Base-by-base conservation (phyloP, 148 eudicot species). In the Cornus kousa region DNA sequence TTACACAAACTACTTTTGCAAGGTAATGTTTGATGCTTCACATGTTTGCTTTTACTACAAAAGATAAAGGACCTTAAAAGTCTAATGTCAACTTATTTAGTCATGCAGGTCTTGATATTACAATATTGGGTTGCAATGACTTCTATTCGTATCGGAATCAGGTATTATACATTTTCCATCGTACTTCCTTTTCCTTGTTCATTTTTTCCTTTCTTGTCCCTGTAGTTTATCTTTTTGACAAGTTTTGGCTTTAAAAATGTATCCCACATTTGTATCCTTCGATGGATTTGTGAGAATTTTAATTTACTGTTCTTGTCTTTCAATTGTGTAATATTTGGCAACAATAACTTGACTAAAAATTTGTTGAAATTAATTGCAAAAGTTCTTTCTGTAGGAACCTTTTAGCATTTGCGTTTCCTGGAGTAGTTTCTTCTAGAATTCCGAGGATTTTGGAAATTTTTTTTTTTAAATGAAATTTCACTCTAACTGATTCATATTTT, bases 31-130 rank as follows among this genome's bases (percentile, higher is more conserved):
- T 82, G 17, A 71, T 48, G 2, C 35, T 70, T 67, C 62, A 6
- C 77, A 57, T 73, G 50, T 20, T 57, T 3, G 2, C 48, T 23
- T 64, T 73, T 65, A 28, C 9, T 46, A 20, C 32, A 13, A 19
- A 67, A 67, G 13, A 14, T 17, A 69, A 23, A 17, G 39, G 57
- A 23, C 37, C 8, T 16, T n/a, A 14, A 68, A 62, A 46, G 20
- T 64, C 72, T 85, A 79, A 75, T 84, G 73, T 80, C 81, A 77
- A 78, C 16, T 83, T 80, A 71, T 67, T 82, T 87, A 84, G 79
- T 80, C 81, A 83, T 88, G 95, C 98, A 97, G 99, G 99, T 86
- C 92, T 97, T 80, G 97, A 97, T 81, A 94, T 97, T 78, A 94
- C 99, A 67, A 92, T 97, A 67, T 85, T 94, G 79, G 99, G 99